Base-by-base conservation (phyloP, 495 filamentous ascomycete species). In the Penicillium coprophilum region DNA sequence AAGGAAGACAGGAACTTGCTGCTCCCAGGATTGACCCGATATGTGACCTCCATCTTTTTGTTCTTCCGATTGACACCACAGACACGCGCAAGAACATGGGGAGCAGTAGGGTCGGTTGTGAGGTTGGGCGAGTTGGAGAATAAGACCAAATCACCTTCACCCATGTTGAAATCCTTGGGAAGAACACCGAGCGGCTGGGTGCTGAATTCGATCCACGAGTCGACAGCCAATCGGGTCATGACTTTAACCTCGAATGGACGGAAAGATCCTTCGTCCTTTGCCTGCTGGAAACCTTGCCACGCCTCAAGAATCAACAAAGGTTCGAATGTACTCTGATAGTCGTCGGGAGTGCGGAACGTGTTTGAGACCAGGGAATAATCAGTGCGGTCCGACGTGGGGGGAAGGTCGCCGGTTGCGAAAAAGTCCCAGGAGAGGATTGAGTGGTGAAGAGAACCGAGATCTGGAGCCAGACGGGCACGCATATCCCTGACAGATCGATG, bases 391-490 rank as follows among this genome's bases (percentile, higher is more conserved):
- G 81, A 77, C 36, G 77, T 80, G 2, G 94, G 91, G 10, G 94
- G 94, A 53, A 89, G 87, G 61, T 91, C 89, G 32, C 90, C 90
- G 30, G 80, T 76, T 58, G 95, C 88, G 66, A 95, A 97, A 62
- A 91, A 94, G 59, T 98, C 88, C 94, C 94, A 98, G 48, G 87
- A 79, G 9, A 98, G 84, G 27, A 98, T 89, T 10, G 85, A 83
- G 47, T 87, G 87, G 61, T 97, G 95, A 28, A 98, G 77, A 7
- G 82, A 77, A 28, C 92, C 87, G 67, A 98, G 85, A 61, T 96
- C 91, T 8, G 94, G 94, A 23, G 91, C 87, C 49, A 98, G 75
- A 46, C 94, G 86, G 47, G 94, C 95, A 55, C 95, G 88, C 85
- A 96, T 92, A 70, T 97, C 94, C 66, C 92, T 93, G 3, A 86